phyloP scores from a whole-genome alignment of 2,329 filamentous ascomycete species.

The Aspergillus tanneri region DNA sequence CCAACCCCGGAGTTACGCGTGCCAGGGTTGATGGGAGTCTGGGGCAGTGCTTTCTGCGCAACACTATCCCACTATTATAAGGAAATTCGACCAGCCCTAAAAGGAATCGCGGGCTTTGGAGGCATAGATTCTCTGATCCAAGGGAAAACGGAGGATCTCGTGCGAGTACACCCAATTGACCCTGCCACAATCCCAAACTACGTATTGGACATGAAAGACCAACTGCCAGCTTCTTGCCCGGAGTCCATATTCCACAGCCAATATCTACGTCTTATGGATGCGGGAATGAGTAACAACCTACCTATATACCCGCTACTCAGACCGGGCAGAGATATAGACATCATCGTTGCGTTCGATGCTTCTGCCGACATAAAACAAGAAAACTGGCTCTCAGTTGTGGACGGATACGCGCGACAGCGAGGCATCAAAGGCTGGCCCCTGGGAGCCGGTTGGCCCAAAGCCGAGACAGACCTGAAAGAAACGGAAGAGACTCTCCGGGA shows the following conservation, averaged over 20 bases:
- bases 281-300: conserved; percentile 97
- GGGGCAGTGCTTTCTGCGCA: conserved; percentile 93
- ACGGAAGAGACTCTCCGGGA: conserved; percentile 65
- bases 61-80: conserved; percentile 95
- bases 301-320: conserved; percentile 92
- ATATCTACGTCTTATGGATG: conserved; percentile 87
- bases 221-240: conserved; percentile 74
- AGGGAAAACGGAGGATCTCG: conserved; percentile 76
- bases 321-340: conserved; percentile 81
- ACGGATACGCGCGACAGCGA: conserved; percentile 87
- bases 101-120: conserved; percentile 69
- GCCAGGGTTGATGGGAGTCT: conserved; percentile 86
- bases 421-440: conserved; percentile 93
- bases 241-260: conserved; percentile 68
- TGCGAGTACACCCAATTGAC: conserved; percentile 92
- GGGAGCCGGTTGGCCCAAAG: conserved; percentile 86
- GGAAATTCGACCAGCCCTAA: conserved; percentile 81
- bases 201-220: conserved; percentile 73
- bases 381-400: conserved; percentile 91
- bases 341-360: conserved; percentile 90
- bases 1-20: conserved; percentile 81
- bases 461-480: conserved; percentile 57
- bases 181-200: conserved; percentile 91
- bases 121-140: conserved; percentile 79
- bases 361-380: conserved; percentile 90